Evolutionary conservation across 1,284 basidiomycete species (phyloP), one percentile per base, ranked within the genome.

Genomic region (Tilletiaria anomala): DNA sequence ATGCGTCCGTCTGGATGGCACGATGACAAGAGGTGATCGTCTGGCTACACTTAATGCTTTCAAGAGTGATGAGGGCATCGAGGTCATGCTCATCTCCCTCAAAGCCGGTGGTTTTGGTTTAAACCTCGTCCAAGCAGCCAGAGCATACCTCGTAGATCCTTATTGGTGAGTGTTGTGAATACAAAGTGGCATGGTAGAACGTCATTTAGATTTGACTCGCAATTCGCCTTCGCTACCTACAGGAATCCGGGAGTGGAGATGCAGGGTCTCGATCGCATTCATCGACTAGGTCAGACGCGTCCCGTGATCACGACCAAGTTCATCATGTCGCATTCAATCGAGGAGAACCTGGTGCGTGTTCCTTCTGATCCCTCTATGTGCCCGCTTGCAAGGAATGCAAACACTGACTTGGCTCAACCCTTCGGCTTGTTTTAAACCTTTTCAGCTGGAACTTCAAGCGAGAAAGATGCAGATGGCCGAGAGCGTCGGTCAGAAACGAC

Each of bases 191-290:
- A 15, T n/a, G 15, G 15, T 32, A 15, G 32, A 10, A 6, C 32
- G 4, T 35, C 17, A 38, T 40, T 21, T 40, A 18, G 21, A n/a
- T 20, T 18, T 48, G 34, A 26, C 44, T 42, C 26, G 35, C 12
- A 24, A n/a, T 35, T 4, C 31, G 20, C 31, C 38, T 53, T 32
- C 12, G 40, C 40, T 19, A 16, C 6, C 19, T 50, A 18, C 58
- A 86, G 83, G 85, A 94, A 94, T 61, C 89, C 89, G 15, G 87
- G 87, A 10, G 88, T 93, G 5, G 88, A 94, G 48, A 58, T 60
- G 26, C 63, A 66, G 39, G 63, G 56, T 14, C 42, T 65, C 15
- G 63, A 66, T 35, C 54, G 63, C 11, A 48, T 66, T 14, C 50
- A 65, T 32, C 56, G 63, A 1, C 51, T 65, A 45, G 63, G 63